Evolutionary conservation across 495 filamentous ascomycete species (phyloP).

Genomic region (Baudoinia panamericana): DNA sequence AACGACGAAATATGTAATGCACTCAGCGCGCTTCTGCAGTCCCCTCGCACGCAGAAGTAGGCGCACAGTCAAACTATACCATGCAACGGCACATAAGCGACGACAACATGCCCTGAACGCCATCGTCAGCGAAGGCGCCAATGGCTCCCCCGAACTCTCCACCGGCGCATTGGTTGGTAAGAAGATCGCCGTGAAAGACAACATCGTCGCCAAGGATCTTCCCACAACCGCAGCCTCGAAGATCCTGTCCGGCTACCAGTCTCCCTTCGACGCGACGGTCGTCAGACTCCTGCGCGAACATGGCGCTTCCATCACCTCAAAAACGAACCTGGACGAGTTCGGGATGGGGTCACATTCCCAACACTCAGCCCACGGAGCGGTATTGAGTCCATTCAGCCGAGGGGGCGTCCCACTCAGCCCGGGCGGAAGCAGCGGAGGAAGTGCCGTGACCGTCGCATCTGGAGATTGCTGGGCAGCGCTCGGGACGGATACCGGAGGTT

Average conservation of each 20-base stretch:
- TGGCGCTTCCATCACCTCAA: conserved; percentile 57
- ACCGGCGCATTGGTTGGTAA: conserved; percentile 5
- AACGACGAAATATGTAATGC: conserved; percentile 12
- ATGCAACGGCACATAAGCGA: background rate
- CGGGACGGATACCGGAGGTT: conserved; percentile 91
- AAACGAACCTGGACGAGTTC: conserved; percentile 94
- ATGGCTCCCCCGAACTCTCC: background rate
- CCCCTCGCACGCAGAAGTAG: conserved; percentile 1
- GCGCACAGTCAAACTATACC: background rate
- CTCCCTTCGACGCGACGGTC: conserved; percentile 78
- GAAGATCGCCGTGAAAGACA: conserved; percentile 71
- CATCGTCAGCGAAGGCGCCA: background rate
- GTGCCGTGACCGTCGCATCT: conserved; percentile 69
- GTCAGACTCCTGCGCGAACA: conserved; percentile 49
- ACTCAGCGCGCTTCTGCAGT: conserved; percentile 5
- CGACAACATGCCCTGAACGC: conserved; percentile 1
- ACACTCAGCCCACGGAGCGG: conserved; percentile 58
- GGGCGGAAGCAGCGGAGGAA: conserved; percentile 89
- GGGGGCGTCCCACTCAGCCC: conserved; percentile 40
- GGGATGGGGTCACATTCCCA: conserved; percentile 91
- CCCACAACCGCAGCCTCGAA: conserved; percentile 71
- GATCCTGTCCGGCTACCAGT: conserved; percentile 54
- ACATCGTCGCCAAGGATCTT: conserved; percentile 59
- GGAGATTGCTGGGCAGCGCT: conserved; percentile 64
- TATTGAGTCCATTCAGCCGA: conserved; percentile 34